Evolutionary conservation across 768 basidiomycete species (phyloP), one percentile per base, ranked within the genome.

Genomic region (Rhizopogon vinicolor): DNA sequence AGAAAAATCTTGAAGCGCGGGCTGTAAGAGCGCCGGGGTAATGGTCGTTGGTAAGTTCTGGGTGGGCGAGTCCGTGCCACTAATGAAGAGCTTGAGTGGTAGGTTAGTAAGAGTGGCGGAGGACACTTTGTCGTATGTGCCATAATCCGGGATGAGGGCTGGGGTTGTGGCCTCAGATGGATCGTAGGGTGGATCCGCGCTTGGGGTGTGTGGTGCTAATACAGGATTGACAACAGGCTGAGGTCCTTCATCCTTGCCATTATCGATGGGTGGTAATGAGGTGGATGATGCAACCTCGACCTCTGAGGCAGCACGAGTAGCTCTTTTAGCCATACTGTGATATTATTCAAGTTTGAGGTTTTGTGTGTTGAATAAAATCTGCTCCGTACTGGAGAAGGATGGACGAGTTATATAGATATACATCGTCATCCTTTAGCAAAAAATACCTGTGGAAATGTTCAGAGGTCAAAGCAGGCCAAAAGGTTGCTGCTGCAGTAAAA

Each of bases 11-110:
- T 12, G 8, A 13, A 41, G n/a, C 9, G 52, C 29, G 0, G 33
- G 44, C 40, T 63, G 60, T 42, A 70, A 52, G 8, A 67, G 52
- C 1, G 14, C 51, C 5, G 67, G 63, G 19, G 49, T 28, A 31
- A 66, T 56, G 2, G 37, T 50, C 6, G 55, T 19, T 5, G 67
- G 67, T 12, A 70, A 51, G 6, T 1, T 55, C 13, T 41, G 55
- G 10, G 31, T 19, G 5, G 5, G 18, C 43, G 45, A 43, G 33
- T 7, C 29, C 2, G 8, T 35, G 19, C 4, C 19, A 44, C 53
- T n/a, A 16, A 39, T 29, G 1, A 12, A 51, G 4, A 48, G 28
- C 31, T 45, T 39, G 39, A 51, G 59, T 53, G 59, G 55, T 28
- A 42, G 41, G 31, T 49, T 54, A 19, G 53, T 57, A 31, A 63